Conservation (phyloP, 106 monocot species). For the Dendrobium huoshanense region DNA sequence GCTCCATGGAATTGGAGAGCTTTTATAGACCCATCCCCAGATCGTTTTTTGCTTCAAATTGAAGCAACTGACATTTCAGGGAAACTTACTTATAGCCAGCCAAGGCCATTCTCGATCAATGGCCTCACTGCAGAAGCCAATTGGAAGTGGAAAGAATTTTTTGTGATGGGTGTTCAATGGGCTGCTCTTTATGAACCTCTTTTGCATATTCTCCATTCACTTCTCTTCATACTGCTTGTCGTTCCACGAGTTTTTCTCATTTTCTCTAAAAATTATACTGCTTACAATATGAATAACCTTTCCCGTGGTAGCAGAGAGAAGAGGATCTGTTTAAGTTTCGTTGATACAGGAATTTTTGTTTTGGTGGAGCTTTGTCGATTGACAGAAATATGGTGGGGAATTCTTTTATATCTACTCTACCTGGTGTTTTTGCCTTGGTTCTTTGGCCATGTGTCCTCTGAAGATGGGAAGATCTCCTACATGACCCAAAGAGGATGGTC, state of each 20-base stretch:
- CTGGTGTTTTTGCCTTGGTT: slow-evolving; percentile 80
- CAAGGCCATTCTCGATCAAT: slow-evolving; percentile 87
- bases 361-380: slow-evolving; percentile 55
- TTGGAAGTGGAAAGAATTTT: slow-evolving; percentile 93
- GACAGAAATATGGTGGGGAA: slow-evolving; percentile 53
- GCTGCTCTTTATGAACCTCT: slow-evolving; percentile 43
- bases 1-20: slow-evolving; percentile 90
- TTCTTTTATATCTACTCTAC: slow-evolving; percentile 57
- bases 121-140: slow-evolving; percentile 48
- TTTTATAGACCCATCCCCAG: slow-evolving; percentile 69
- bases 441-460: slow-evolving; percentile 66
- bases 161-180: slow-evolving; percentile 89
- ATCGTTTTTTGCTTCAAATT: slow-evolving; percentile 81
- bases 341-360: slow-evolving; percentile 34
- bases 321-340: slow-evolving; percentile 11
- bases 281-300: slow-evolving; percentile 18
- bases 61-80: slow-evolving; percentile 74
- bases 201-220: slow-evolving; percentile 31
- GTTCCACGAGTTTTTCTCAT: slow-evolving; percentile 43
- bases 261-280: slow-evolving; percentile 26
- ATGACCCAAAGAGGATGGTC: slow-evolving; percentile 81
- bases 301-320: slow-evolving; percentile 11
- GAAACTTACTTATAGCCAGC: slow-evolving; percentile 41
- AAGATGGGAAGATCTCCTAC: slow-evolving; percentile 34
- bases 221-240: slow-evolving; percentile 60